A percentile compares a stretch with the other conserved stretches of the same genome.
These are phyloP conservation scores for Shiraia sp. DNA, from an alignment of 2,329 filamentous ascomycete species.

Conservation along the genomic window DNA sequence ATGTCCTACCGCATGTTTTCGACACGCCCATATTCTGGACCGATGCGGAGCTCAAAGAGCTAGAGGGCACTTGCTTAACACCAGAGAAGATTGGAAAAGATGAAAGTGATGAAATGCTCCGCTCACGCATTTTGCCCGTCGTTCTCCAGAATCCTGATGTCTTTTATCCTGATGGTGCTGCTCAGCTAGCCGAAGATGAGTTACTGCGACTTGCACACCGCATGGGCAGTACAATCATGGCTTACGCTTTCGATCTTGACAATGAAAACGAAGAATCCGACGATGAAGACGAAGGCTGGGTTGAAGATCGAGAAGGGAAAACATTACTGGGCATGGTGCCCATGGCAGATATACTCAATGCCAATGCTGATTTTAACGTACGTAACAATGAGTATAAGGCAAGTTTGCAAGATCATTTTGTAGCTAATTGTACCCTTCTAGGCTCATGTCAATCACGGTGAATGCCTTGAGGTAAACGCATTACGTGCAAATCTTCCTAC, in stretches of 20 bases:
- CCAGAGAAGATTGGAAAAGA: slow-evolving; percentile 25
- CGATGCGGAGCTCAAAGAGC: slow-evolving; percentile 20
- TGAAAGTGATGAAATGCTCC: slow-evolving; percentile 22
- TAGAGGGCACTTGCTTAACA: slow-evolving; percentile 22
- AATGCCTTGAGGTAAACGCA: slow-evolving; percentile 17
- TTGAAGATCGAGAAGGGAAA: slow-evolving; percentile 25
- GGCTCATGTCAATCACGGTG: slow-evolving; percentile 30
- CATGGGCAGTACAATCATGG: slow-evolving; percentile 29
- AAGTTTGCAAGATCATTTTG: not conserved
- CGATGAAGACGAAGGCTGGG: slow-evolving; percentile 28
- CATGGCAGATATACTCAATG: slow-evolving; percentile 30
- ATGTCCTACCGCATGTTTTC: slow-evolving; percentile 21
- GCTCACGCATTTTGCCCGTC: slow-evolving; percentile 16
- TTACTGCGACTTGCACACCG: slow-evolving; percentile 24
- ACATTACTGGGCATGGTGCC: slow-evolving; percentile 29
- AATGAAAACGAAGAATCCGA: slow-evolving; percentile 20
- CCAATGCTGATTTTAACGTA: slow-evolving; percentile 30
- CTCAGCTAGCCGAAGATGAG: slow-evolving; percentile 8
- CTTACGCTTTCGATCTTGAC: slow-evolving; percentile 28
- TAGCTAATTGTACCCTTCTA: slow-evolving; percentile 4
- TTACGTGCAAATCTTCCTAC: slow-evolving; percentile 16
- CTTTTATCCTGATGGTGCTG: slow-evolving; percentile 12
- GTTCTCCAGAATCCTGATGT: slow-evolving; percentile 10
- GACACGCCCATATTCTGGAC: slow-evolving; percentile 31
- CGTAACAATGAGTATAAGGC: not conserved